Percentiles rank a stretch among this genome's conserved stretches.
Conservation (phyloP, 441 rosid species). For the Adansonia grandidieri region DNA sequence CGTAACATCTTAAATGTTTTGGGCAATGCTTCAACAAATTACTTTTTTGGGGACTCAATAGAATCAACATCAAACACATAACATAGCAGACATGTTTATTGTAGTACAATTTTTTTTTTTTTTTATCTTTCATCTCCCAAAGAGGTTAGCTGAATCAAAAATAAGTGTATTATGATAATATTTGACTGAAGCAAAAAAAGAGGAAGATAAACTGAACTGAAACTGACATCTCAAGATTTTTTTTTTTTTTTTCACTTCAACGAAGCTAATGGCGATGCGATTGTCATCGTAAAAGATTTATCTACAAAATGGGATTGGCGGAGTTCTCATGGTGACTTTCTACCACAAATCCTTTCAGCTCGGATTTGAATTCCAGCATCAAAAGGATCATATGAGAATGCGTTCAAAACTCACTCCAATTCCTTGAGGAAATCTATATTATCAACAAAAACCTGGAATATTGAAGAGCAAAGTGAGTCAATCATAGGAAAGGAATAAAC, state of each 20-base stretch:
- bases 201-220: neutral
- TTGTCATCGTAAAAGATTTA: slow-evolving; percentile 22
- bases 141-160: neutral
- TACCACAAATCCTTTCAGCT: slow-evolving; percentile 30
- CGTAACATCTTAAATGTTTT: neutral
- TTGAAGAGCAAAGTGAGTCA: slow-evolving; percentile 2
- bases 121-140: neutral
- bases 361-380: slow-evolving; percentile 20
- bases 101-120: neutral
- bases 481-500: neutral
- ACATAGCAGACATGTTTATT: neutral
- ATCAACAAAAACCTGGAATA: slow-evolving; percentile 85
- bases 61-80: slow-evolving; percentile 6
- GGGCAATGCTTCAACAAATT: neutral
- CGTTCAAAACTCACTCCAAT: slow-evolving; percentile 61
- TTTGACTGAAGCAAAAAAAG: neutral
- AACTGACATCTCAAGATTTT: slow-evolving; percentile 14
- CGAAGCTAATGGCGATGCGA: slow-evolving; percentile 30
- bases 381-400: slow-evolving; percentile 19
- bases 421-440: slow-evolving; percentile 85
- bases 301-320: slow-evolving; percentile 43
- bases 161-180: neutral
- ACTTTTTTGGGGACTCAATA: too few relatives aligned
- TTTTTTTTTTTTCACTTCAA: slow-evolving; percentile 24
- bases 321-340: slow-evolving; percentile 22